phyloP scores from a whole-genome alignment of 768 basidiomycete genomes.

The Amyloporia xantha region DNA sequence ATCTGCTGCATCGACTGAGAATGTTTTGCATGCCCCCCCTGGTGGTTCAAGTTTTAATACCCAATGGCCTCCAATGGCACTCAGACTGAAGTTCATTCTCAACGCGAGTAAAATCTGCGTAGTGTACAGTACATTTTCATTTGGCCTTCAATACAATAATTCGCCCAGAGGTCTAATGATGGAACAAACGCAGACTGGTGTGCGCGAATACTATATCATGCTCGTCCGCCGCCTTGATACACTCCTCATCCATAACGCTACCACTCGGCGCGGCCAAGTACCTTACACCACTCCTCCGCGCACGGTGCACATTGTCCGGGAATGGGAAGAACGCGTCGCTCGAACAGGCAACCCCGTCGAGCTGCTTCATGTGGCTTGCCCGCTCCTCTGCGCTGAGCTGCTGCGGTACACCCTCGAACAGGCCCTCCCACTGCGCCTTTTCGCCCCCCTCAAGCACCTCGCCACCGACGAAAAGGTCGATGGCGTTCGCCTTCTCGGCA shows the following conservation, averaged over 20 bases:
- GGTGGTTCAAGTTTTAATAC: too few relatives aligned
- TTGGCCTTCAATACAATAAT: too few relatives aligned
- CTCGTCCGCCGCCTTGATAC: conserved; percentile 95
- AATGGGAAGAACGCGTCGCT: conserved; percentile 99
- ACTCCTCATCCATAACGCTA: conserved; percentile 95
- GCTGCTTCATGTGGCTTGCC: conserved; percentile 61
- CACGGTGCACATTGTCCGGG: conserved; percentile 95
- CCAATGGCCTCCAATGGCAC: too few relatives aligned
- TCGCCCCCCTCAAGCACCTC: conserved; percentile 87
- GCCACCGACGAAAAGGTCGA: conserved; percentile 91
- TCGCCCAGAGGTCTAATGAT: conserved; percentile 48
- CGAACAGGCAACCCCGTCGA: conserved; percentile 86
- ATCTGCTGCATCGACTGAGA: too few relatives aligned
- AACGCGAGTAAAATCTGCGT: too few relatives aligned
- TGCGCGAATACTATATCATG: conserved; percentile 88
- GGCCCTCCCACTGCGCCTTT: conserved; percentile 81
- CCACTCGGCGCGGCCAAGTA: conserved; percentile 91
- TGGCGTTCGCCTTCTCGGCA: conserved; percentile 97
- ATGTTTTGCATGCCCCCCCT: too few relatives aligned
- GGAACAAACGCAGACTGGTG: conserved; percentile 84
- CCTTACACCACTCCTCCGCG: conserved; percentile 83
- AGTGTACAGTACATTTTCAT: too few relatives aligned
- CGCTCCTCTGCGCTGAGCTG: conserved; percentile 65
- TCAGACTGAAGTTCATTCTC: too few relatives aligned
- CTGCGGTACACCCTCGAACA: conserved; percentile 70